Evolutionary conservation across 805 yeast species (phyloP), one percentile per base, ranked within the genome.

Genomic region (Candida wancherniae): DNA sequence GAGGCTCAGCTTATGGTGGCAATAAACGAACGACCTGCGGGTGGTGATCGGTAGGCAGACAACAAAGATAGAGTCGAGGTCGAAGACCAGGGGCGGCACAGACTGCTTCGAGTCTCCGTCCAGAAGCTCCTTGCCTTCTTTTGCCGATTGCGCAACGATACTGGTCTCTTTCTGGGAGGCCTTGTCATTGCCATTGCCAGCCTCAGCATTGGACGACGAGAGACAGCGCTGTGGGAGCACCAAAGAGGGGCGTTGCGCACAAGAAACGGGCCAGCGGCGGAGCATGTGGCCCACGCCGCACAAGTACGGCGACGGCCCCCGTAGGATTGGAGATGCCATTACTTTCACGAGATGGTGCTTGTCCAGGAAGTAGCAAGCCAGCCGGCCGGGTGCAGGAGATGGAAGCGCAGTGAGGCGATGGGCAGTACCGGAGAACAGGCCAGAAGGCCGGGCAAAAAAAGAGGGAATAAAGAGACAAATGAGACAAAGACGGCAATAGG

Each of bases 41-140:
- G 75, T 61, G 5, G 90, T 79, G 16, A 87, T 63, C 5, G 96
- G 96, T 4, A 86, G 61, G 3, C 85, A 73, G 9, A 84, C 58
- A 18, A 88, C 55, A 43, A 80, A 75, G 44, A 83, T 75, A 3
- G 75, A 67, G 31, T 70, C 61, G 24, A 50, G 53, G 48, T 38
- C 29, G 26, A 46, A 31, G 6, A 22, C 20, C 14, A 25, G 12
- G n/a, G n/a, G n/a, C n/a, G n/a, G n/a, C n/a, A n/a, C n/a, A 3
- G 19, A 22, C 16, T 10, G 5, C 18, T 6, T 9, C 24, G 23
- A 8, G 8, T 23, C 19, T 4, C 9, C 16, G 9, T 12, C 26
- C 10, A 9, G 12, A 9, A 18, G 24, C 14, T 25, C 25, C 16
- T 35, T 32, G 7, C 14, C 18, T 16, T 29, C 33, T 6, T 29